phyloP scores from a whole-genome alignment of 2,329 filamentous ascomycete genomes.

The Alternaria rosae region DNA sequence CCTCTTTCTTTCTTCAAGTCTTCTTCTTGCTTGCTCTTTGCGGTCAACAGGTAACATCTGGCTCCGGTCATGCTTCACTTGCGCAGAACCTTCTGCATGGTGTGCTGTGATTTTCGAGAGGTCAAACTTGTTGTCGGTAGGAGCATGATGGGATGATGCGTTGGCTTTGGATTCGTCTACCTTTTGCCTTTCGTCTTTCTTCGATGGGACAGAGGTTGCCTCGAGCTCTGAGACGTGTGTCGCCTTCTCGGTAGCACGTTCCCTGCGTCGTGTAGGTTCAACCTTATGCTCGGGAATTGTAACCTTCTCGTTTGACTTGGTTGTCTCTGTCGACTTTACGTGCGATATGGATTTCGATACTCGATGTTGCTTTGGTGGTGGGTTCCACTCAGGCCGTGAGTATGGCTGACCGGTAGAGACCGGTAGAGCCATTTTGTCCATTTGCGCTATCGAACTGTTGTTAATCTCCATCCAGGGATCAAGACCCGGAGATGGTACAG shows the following conservation, averaged over 20 bases:
- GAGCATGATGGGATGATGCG: neutral
- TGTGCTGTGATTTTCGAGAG: slow-evolving; percentile 32
- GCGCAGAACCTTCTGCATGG: slow-evolving; percentile 32
- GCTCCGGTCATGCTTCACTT: slow-evolving; percentile 27
- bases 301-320: slow-evolving; percentile 11
- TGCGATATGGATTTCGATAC: slow-evolving; percentile 26
- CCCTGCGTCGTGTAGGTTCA: neutral
- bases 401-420: slow-evolving; percentile 38
- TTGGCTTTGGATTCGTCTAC: neutral
- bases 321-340: slow-evolving; percentile 8
- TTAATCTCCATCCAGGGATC: slow-evolving; percentile 46
- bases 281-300: neutral
- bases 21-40: slow-evolving; percentile 36
- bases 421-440: slow-evolving; percentile 46
- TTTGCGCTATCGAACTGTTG: slow-evolving; percentile 35
- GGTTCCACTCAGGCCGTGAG: slow-evolving; percentile 32
- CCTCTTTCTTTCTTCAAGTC: slow-evolving; percentile 38
- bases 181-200: neutral
- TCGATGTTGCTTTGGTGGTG: slow-evolving; percentile 28
- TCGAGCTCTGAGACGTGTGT: slow-evolving; percentile 7
- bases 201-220: slow-evolving; percentile 9
- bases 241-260: slow-evolving; percentile 1
- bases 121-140: slow-evolving; percentile 30
- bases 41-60: slow-evolving; percentile 31
- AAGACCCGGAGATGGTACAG: slow-evolving; percentile 35